Percentiles rank a stretch among this genome's conserved stretches.
Conservation (phyloP, 306 rosid genomes). For the Spatholobus suberectus region DNA sequence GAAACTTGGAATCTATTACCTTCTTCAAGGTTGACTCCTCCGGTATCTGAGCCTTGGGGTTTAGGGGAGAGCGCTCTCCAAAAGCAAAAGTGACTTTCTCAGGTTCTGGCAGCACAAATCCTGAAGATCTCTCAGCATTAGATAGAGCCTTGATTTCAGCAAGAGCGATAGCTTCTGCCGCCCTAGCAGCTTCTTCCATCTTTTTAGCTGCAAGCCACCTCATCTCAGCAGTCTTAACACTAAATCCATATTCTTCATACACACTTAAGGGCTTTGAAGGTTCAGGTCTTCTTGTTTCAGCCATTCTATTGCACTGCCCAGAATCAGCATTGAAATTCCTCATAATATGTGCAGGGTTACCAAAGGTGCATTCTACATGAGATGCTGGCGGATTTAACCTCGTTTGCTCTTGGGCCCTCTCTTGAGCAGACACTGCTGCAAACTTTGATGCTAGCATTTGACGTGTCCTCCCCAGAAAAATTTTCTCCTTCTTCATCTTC, state of each 20-base stretch:
- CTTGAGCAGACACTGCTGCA: constrained; percentile 59
- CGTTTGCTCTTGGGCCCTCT: constrained; percentile 51
- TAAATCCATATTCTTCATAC: constrained; percentile 46
- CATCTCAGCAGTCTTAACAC: constrained; percentile 82
- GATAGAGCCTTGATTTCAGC: constrained; percentile 84
- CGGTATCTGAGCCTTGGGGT: constrained; percentile 47
- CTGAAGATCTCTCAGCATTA: constrained; percentile 45
- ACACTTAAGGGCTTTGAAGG: constrained; percentile 45
- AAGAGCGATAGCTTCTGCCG: constrained; percentile 94
- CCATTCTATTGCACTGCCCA: constrained; percentile 44
- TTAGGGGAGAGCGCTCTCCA: constrained; percentile 49
- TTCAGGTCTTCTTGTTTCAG: constrained; percentile 49
- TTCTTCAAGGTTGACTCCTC: constrained; percentile 59
- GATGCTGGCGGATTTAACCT: constrained; percentile 45
- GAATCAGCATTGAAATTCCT: constrained; percentile 44
- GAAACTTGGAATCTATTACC: constrained; percentile 60
- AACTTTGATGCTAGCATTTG: constrained; percentile 61
- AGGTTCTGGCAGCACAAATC: constrained; percentile 63
- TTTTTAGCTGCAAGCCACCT: constrained; percentile 89
- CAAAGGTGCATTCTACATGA: constrained; percentile 42
- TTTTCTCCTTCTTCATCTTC: constrained; percentile 81
- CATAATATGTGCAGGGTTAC: constrained; percentile 36
- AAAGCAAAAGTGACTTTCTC: constrained; percentile 62
- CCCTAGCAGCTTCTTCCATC: constrained; percentile 98
- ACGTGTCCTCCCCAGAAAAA: constrained; percentile 68